Evolutionary conservation across 306 rosid species (phyloP).

Genomic region (Prunus fruticosa): DNA sequence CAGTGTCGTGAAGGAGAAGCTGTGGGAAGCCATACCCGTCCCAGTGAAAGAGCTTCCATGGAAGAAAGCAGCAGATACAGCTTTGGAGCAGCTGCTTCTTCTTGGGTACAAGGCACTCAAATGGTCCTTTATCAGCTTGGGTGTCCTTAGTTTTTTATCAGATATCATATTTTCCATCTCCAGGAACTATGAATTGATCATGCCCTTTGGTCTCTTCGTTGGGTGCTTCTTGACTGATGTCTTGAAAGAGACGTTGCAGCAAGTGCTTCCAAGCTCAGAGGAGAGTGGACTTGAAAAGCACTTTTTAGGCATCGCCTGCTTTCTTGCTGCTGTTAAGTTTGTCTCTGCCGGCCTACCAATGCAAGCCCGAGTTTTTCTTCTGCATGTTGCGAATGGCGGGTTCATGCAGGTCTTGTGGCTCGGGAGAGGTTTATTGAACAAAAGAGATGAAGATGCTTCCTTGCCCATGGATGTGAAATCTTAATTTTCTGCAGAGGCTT

Average conservation of each 20-base stretch:
- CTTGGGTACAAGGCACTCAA: constrained; percentile 30
- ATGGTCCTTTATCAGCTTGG: constrained; percentile 27
- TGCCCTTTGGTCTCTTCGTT: constrained; percentile 46
- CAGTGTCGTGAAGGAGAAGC: constrained; percentile 26
- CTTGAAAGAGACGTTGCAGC: constrained; percentile 33
- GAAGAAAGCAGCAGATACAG: constrained; percentile 34
- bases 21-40: constrained; percentile 35
- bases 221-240: constrained; percentile 39
- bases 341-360: constrained; percentile 18
- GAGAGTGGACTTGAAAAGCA: constrained; percentile 25
- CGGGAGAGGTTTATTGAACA: constrained; percentile 25
- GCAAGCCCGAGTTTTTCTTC: constrained; percentile 24
- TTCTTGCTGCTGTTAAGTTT: constrained; percentile 33
- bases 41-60: constrained; percentile 39
- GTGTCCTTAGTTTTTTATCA: constrained; percentile 23
- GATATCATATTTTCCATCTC: constrained; percentile 36
- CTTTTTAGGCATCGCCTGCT: constrained; percentile 29
- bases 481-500: not conserved
- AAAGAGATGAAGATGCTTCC: not conserved
- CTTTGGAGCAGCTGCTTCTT: constrained; percentile 26
- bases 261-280: constrained; percentile 29
- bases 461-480: constrained; percentile 3
- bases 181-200: constrained; percentile 35
- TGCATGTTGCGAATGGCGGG: constrained; percentile 46
- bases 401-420: constrained; percentile 50